Base-by-base conservation (phyloP, 2,329 filamentous ascomycete genomes). In the Colletotrichum eremochloae region DNA sequence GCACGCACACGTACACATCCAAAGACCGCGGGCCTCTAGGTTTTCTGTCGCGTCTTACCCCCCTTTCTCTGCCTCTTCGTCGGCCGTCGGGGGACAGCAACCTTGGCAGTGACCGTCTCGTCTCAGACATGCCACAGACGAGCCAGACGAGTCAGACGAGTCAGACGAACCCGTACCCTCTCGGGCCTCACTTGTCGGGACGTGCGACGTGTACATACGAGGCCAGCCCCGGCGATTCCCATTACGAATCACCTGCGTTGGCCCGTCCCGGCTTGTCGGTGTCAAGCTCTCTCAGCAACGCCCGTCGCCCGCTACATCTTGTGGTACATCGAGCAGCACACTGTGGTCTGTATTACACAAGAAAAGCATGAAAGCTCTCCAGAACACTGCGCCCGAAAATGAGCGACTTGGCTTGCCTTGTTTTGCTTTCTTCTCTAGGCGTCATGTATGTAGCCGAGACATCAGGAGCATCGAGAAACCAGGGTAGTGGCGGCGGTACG, bases 291-390 rank as follows among this genome's bases (percentile, higher is more conserved):
- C 12, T 12, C 20, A 42, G 31, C 57, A 20, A 12, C 14, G n/a
- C 20, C 38, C 24, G 38, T 55, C 8, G n/a, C 57, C 67, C 62
- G 63, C 46, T 53, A 67, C 18, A 46, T 70, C 55, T 60, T 12
- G 64, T 53, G 24, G 12, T 20, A 67, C 64, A 31, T 57, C 55
- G 36, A 40, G 12, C 18, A 8, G 20, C 55, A 38, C 12, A n/a
- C n/a, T 18, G 3, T 9, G 20, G n/a, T 11, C 36, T 42, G 55
- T 29, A 40, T 36, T 8, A 29, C 55, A 15, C n/a, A 24, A 24
- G n/a, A 52, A 3, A 52, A 24, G 12, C n/a, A 11, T 2, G 44
- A 15, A 52, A 52, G 9, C 24, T 33, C 20, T 8, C 20, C 55
- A 18, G 5, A 8, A 9, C 9, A 38, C 4, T 58, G 38, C 14